Evolutionary conservation across 1,284 basidiomycete genomes (phyloP).

Genomic region (Sanguinoderma infundibulare): DNA sequence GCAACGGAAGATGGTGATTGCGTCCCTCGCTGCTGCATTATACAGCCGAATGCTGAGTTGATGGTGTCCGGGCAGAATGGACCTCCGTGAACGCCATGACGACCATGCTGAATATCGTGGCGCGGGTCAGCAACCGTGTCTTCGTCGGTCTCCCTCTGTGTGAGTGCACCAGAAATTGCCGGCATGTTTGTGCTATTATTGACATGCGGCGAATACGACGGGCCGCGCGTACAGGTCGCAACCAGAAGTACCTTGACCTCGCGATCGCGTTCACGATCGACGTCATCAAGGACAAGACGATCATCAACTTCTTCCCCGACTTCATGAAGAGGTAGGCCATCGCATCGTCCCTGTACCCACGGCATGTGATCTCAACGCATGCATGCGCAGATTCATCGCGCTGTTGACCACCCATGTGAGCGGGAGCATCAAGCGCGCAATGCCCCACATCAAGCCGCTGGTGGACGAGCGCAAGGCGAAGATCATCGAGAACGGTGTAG

Average conservation of each 20-base stretch:
- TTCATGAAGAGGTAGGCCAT: slow-evolving; percentile 3
- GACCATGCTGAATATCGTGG: slow-evolving; percentile 44
- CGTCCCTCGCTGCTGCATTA: neutral
- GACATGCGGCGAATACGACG: too few relatives aligned
- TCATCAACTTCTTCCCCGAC: slow-evolving; percentile 16
- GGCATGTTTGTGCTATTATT: neutral
- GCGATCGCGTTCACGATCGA: slow-evolving; percentile 16
- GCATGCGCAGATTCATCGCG: neutral
- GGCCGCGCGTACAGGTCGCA: slow-evolving; percentile 10
- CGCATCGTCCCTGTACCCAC: neutral
- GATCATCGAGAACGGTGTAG: slow-evolving; percentile 16
- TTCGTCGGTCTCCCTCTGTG: slow-evolving; percentile 50
- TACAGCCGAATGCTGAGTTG: neutral
- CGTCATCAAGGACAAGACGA: slow-evolving; percentile 7
- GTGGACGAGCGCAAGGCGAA: slow-evolving; percentile 26
- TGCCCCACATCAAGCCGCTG: slow-evolving; percentile 18
- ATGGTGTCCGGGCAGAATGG: slow-evolving; percentile 9
- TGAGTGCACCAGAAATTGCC: slow-evolving; percentile 1
- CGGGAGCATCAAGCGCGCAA: neutral
- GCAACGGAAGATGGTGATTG: slow-evolving; percentile 4
- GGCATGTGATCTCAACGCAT: neutral
- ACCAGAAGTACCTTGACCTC: slow-evolving; percentile 20
- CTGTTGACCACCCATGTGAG: neutral
- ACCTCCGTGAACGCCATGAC: slow-evolving; percentile 1
- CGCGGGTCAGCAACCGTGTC: slow-evolving; percentile 48